Base-by-base conservation (phyloP, 75 land plant genomes). In the Isoetes taiwanensis region DNA sequence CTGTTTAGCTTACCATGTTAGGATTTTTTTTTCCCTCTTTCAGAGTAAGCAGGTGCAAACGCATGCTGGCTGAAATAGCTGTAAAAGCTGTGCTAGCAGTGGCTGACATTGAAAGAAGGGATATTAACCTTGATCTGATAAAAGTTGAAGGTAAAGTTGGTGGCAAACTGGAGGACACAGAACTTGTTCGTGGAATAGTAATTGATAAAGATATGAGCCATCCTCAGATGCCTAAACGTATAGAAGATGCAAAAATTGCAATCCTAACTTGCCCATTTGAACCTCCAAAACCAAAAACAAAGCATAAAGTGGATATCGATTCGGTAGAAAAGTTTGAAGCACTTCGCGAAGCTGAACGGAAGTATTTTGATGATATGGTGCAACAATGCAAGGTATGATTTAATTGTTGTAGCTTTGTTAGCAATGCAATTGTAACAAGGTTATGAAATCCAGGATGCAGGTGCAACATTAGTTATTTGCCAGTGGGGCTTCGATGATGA, bases 401-500 rank as follows among this genome's bases (percentile, higher is more conserved):
- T 30, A 16, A 8, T 32, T n/a, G 2, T 9, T 41, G 57, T 52
- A 8, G 46, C 24, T 20, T 43, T 2, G 24, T 25, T 43, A 14
- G 14, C 9, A 37, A 37, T 9, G 39, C 39, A 9, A 37, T 9
- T 9, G 9, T 59, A 2, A 2, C 28, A 41, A 11, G 21, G 26
- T 2, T 33, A 16, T 55, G 20, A 9, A 8, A 54, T 58, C 23
- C 64, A 91, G 97, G 97, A 91, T 79, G 97, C 79, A 43, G 97
- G 97, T 57, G 89, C 97, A 16, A 87, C 97, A 0, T 62, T 91
- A 48, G 97, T 91, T 24, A 91, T 91, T 58, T 91, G 97, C 54
- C 97, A 91, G 52, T 91, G 97, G 97, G 97, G 97, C 10, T 91
- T 91, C 64, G 97, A 91, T 69, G 97, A 91, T 59, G 97, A 91